phyloP scores from a whole-genome alignment of 2,329 filamentous ascomycete genomes.

The Beauveria asiatica region DNA sequence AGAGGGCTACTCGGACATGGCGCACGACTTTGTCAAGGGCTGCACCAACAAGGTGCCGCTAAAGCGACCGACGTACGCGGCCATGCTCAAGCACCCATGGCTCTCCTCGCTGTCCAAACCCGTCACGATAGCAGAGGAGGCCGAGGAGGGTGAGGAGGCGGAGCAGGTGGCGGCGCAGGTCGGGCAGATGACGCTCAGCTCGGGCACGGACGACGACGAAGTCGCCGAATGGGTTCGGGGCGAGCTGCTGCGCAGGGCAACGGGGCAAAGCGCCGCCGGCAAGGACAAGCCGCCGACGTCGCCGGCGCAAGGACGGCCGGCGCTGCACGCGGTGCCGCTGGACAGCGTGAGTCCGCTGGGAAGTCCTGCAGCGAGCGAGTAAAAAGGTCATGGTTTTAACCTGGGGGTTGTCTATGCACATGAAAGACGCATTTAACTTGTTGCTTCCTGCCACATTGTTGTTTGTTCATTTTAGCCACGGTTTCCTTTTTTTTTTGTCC shows the following conservation, averaged over 20 bases:
- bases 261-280: constrained; percentile 26
- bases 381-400: not conserved
- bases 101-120: constrained; percentile 67
- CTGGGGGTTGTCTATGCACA: no score
- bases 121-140: constrained; percentile 62
- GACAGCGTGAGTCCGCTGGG: constrained; percentile 56
- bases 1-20: constrained; percentile 67
- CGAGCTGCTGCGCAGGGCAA: constrained; percentile 47
- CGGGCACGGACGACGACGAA: constrained; percentile 57
- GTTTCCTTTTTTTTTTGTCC: no score
- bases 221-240: constrained; percentile 77
- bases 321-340: constrained; percentile 78
- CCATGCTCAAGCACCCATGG: constrained; percentile 86
- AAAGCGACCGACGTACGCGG: constrained; percentile 86
- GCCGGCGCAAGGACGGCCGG: constrained; percentile 54
- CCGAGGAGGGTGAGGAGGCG: constrained; percentile 51
- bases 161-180: constrained; percentile 33
- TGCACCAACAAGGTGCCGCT: constrained; percentile 91
- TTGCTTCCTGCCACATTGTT: not conserved
- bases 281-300: constrained; percentile 17
- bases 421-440: not conserved
- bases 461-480: no score
- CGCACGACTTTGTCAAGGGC: constrained; percentile 77
- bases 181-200: constrained; percentile 34
- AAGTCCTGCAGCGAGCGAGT: constrained; percentile 25